Evolutionary conservation across 768 basidiomycete species (phyloP).

Genomic region (Pulveroboletus frians): DNA sequence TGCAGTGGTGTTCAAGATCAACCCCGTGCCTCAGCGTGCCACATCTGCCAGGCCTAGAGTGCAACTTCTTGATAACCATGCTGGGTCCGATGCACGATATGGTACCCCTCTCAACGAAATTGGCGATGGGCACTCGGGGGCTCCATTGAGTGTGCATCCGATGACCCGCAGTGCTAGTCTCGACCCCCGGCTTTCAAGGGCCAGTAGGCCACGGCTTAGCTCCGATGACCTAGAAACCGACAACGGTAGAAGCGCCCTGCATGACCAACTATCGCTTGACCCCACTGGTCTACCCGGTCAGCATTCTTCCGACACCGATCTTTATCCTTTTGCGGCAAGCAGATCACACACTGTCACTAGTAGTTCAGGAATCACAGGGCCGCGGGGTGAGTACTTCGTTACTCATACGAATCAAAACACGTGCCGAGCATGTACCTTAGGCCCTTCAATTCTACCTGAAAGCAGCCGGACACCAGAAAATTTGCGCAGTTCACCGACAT

Average conservation of each 20-base stretch:
- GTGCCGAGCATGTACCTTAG: conserved; percentile 6
- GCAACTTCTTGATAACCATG: conserved; percentile 8
- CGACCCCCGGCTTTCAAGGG: conserved; percentile 1
- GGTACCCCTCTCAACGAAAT: background rate
- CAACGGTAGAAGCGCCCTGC: background rate
- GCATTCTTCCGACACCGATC: background rate
- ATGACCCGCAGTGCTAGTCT: conserved; percentile 9
- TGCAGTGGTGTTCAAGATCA: conserved; percentile 68
- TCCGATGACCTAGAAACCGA: conserved; percentile 7
- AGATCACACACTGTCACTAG: conserved; percentile 10
- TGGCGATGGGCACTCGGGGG: background rate
- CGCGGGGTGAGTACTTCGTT: conserved; percentile 8
- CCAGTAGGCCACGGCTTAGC: conserved; percentile 5
- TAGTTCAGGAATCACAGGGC: conserved; percentile 7
- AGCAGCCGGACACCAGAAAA: conserved; percentile 1
- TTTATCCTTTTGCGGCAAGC: background rate
- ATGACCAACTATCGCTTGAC: conserved; percentile 2
- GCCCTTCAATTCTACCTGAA: conserved; percentile 3
- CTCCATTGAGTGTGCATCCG: background rate
- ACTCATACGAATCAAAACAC: background rate
- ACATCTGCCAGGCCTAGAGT: conserved; percentile 15
- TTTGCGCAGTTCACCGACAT: conserved; percentile 6
- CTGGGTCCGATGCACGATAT: background rate
- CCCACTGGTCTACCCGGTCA: conserved; percentile 15
- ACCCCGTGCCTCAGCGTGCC: conserved; percentile 28